phyloP scores from a whole-genome alignment of 2,329 filamentous ascomycete species.

The Aspergillus sp. region DNA sequence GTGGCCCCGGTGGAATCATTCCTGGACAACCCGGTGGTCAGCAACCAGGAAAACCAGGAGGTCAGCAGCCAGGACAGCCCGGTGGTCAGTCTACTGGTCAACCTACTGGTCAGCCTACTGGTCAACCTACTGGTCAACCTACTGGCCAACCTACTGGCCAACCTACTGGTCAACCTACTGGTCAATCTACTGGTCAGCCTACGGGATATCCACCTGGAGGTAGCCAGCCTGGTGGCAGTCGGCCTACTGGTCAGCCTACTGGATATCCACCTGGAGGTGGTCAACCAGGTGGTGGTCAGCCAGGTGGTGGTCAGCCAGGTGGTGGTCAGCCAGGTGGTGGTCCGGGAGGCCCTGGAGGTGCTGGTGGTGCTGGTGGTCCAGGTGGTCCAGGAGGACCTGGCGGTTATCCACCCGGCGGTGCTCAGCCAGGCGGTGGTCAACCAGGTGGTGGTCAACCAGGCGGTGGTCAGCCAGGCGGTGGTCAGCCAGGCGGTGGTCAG shows the following conservation, averaged over 20 bases:
- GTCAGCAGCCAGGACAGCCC: background rate
- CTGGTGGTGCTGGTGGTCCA: background rate
- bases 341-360: background rate
- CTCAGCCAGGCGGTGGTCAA: constrained; percentile 4
- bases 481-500: background rate
- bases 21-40: constrained; percentile 4
- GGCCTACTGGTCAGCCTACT: background rate
- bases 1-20: constrained; percentile 6
- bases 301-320: background rate
- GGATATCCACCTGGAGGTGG: too few relatives aligned
- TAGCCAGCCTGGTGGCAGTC: background rate
- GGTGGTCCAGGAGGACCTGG: background rate
- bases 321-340: background rate
- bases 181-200: too few relatives aligned
- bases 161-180: background rate
- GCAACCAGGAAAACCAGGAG: background rate
- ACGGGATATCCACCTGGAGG: too few relatives aligned
- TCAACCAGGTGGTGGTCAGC: background rate
- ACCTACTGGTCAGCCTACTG: background rate
- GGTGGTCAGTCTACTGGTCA: background rate
- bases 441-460: constrained; percentile 4
- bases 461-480: background rate
- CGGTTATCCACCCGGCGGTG: background rate
- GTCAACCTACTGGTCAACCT: background rate
- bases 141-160: background rate